phyloP scores from a whole-genome alignment of 2,329 filamentous ascomycete species.

The Fusarium graminum region DNA sequence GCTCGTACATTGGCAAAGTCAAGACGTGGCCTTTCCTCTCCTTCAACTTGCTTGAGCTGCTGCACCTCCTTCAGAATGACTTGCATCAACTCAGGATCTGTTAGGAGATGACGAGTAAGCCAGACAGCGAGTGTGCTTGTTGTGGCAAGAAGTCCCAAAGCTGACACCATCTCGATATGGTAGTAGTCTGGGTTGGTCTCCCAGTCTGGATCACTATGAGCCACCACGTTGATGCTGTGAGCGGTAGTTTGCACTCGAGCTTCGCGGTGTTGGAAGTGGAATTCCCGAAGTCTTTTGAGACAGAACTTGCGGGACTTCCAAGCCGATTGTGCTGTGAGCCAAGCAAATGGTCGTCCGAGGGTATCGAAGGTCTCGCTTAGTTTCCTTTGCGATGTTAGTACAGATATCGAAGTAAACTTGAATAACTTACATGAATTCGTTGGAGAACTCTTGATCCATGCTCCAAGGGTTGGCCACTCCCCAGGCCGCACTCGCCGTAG shows the following conservation, averaged over 20 bases:
- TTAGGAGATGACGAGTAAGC: conserved; percentile 49
- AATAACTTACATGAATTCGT: conserved; percentile 50
- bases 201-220: conserved; percentile 49
- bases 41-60: conserved; percentile 25
- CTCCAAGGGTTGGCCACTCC: conserved; percentile 51
- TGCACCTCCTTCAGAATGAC: conserved; percentile 46
- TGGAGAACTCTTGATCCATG: conserved; percentile 49
- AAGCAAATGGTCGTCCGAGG: conserved; percentile 46
- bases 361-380: conserved; percentile 50
- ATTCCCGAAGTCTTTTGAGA: conserved; percentile 43
- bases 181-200: conserved; percentile 52
- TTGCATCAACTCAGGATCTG: conserved; percentile 35
- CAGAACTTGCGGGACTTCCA: conserved; percentile 49
- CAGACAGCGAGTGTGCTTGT: conserved; percentile 51
- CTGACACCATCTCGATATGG: conserved; percentile 52
- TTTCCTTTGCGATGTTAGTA: conserved; percentile 42
- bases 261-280: conserved; percentile 47
- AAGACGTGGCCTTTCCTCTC: conserved; percentile 28
- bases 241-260: conserved; percentile 44
- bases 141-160: conserved; percentile 50
- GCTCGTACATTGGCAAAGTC: conserved; percentile 45
- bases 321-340: conserved; percentile 47
- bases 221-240: conserved; percentile 51
- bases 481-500: conserved; percentile 52
- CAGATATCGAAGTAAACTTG: fast-evolving